phyloP scores from a whole-genome alignment of 148 eudicot species.

The Linanthus parryae region DNA sequence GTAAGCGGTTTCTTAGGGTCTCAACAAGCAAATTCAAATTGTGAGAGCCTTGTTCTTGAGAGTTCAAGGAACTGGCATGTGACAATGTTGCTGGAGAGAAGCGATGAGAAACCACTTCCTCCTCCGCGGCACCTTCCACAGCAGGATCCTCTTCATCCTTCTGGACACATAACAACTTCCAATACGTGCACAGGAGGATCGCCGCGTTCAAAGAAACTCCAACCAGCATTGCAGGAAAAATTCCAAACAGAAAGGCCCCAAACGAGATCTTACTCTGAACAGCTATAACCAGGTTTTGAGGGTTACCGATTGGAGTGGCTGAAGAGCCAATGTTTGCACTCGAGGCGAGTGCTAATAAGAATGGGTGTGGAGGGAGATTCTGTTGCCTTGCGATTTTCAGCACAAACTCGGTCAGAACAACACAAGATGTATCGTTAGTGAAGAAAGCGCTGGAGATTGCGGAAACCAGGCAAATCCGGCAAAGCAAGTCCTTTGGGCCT shows the following conservation, averaged over 20 bases:
- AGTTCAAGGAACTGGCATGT: constrained; percentile 25
- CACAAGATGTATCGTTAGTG: constrained; percentile 84
- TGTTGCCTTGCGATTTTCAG: constrained; percentile 76
- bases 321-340: constrained; percentile 94
- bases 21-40: constrained; percentile 18
- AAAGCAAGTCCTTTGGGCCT: constrained; percentile 79
- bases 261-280: constrained; percentile 13
- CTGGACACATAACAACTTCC: constrained; percentile 62
- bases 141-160: constrained; percentile 62
- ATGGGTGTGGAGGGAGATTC: constrained; percentile 82
- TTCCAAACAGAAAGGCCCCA: constrained; percentile 11
- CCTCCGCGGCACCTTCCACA: constrained; percentile 46
- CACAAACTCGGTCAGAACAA: constrained; percentile 84
- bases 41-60: constrained; percentile 38
- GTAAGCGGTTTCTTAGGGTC: constrained; percentile 33
- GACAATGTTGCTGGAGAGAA: constrained; percentile 40
- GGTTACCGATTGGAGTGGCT: constrained; percentile 37
- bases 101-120: constrained; percentile 61
- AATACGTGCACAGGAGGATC: constrained; percentile 38
- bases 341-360: constrained; percentile 76
- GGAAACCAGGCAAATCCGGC: constrained; percentile 68
- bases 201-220: constrained; percentile 16
- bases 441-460: constrained; percentile 86
- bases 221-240: constrained; percentile 21
- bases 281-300: constrained; percentile 21